Evolutionary conservation across 441 rosid species (phyloP).

Genomic region (Croton setiger): DNA sequence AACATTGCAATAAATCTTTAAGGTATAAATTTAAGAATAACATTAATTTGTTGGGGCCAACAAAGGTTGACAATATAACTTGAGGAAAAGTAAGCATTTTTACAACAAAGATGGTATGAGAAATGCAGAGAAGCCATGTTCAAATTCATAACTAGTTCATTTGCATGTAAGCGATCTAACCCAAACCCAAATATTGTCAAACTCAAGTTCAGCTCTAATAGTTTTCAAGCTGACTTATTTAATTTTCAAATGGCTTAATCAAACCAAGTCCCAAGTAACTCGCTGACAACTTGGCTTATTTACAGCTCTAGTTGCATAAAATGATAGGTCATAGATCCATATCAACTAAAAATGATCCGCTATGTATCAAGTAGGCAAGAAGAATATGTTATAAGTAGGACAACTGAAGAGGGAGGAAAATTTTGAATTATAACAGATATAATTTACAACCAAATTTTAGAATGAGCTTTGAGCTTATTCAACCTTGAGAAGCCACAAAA

Average conservation of each 20-base stretch:
- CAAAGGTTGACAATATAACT: not conserved
- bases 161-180: too few species aligned
- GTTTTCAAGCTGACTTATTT: too few species aligned
- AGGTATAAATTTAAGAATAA: slow-evolving; percentile 3
- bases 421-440: not conserved
- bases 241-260: too few species aligned
- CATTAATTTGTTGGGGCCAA: slow-evolving; percentile 1
- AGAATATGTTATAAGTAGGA: not conserved
- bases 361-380: not conserved
- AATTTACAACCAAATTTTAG: slow-evolving; percentile 16
- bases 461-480: slow-evolving; percentile 5
- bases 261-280: too few species aligned
- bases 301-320: not conserved
- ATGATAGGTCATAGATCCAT: not conserved
- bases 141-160: not conserved
- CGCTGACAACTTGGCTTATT: too few species aligned
- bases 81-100: not conserved
- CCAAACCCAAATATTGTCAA: too few species aligned
- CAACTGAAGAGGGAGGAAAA: not conserved
- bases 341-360: not conserved
- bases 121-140: not conserved
- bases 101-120: not conserved
- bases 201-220: too few species aligned
- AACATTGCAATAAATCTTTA: not conserved
- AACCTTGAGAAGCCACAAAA: slow-evolving; percentile 4